Evolutionary conservation across 1,284 basidiomycete genomes (phyloP).

Genomic region (Omphalotus olearius): DNA sequence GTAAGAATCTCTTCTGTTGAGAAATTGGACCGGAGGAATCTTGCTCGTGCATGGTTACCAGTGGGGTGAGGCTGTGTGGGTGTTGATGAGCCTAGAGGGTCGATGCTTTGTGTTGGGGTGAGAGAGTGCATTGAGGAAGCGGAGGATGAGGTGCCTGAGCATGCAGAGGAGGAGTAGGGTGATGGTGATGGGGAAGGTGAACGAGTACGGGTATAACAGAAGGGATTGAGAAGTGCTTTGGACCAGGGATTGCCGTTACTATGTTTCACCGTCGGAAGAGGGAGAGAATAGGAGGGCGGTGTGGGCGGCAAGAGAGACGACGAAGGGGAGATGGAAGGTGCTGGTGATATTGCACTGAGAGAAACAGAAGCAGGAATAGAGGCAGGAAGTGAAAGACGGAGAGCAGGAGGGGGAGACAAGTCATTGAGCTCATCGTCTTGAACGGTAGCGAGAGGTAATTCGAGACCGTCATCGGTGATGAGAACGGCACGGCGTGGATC

Average conservation of each 20-base stretch:
- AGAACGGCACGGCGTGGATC: conserved; percentile 54
- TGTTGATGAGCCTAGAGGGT: conserved; percentile 15
- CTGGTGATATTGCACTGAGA: conserved; percentile 26
- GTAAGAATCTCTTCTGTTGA: conserved; percentile 39
- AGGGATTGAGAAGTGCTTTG: too few relatives aligned
- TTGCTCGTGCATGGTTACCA: conserved; percentile 10
- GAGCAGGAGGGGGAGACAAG: conserved; percentile 15
- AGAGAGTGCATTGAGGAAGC: conserved; percentile 19
- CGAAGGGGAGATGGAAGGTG: conserved; percentile 16
- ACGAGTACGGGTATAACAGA: too few relatives aligned
- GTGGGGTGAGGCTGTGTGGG: conserved; percentile 16
- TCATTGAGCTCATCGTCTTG: conserved; percentile 5
- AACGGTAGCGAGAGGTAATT: conserved; percentile 30
- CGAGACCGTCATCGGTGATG: conserved; percentile 37
- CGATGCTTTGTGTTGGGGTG: conserved; percentile 30
- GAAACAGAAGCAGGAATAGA: conserved; percentile 30
- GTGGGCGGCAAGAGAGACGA: too few relatives aligned
- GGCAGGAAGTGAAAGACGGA: conserved; percentile 20
- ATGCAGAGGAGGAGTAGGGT: conserved; percentile 27
- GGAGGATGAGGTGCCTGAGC: conserved; percentile 19
- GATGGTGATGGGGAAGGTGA: conserved; percentile 26
- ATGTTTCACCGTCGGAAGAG: too few relatives aligned
- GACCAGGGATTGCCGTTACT: too few relatives aligned
- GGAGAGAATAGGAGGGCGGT: too few relatives aligned
- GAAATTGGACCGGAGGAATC: conserved; percentile 20